Evolutionary conservation across 768 basidiomycete species (phyloP), one percentile per base, ranked within the genome.

Genomic region (Rubroboletus satanas): DNA sequence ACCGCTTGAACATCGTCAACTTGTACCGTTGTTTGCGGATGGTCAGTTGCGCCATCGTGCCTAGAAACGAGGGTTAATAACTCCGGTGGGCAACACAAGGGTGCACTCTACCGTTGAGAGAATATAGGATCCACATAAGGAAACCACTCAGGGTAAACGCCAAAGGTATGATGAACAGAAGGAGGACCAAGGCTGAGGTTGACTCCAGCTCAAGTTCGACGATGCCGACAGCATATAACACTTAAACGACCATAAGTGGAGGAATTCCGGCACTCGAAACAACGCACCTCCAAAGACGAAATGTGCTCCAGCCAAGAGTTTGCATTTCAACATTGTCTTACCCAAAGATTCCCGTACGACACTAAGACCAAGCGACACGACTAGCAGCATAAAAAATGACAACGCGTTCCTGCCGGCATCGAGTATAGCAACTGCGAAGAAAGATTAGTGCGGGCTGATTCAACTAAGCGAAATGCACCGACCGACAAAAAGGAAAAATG

Each of bases 81-180:
- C 32, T 41, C 1, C 23, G 2, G 35, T 37, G 9, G 12, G 14
- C 10, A 46, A 38, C 17, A 44, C 3, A 29, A 53, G 7, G 17
- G 23, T 45, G 15, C n/a, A 50, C 70, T 79, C 29, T 58, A 93
- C 93, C 86, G 64, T 93, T 94, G 46, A 97, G 75, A 11, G 90
- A 83, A 68, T 94, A 88, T 75, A 96, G 83, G 49, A 96, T 98
- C 96, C 96, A 98, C 59, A 96, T 79, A 26, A 99, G 79, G 78
- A 98, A 99, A 1, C 87, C 87, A 54, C 93, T 96, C n/a, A 99
- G 78, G 1, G 93, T 94, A 73, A 98, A 88, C 1, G 96, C 91
- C 46, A 99, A 78, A 6, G 97, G 97, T 56, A 98, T 85, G 58
- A 98, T 90, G 67, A 98, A 93, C 62, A 97, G 67, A 57, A 99